Percentiles rank a stretch among this genome's conserved stretches.
Evolutionary conservation across 1,284 basidiomycete species (phyloP).

Genomic region (Apiotrichum montevideense): DNA sequence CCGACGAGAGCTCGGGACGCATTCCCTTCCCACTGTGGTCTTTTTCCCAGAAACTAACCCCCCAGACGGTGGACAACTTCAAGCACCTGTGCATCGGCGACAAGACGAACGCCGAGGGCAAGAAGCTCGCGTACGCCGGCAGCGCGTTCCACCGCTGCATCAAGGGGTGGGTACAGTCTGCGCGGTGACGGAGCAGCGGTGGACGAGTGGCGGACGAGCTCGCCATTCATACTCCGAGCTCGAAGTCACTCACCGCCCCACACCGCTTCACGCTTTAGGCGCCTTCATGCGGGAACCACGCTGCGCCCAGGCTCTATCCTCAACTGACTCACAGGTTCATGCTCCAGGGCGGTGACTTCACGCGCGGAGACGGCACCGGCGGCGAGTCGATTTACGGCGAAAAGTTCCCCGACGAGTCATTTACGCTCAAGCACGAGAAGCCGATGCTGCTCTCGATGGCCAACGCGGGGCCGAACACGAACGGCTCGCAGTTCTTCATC

Average conservation of each 20-base stretch:
- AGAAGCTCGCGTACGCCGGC: constrained; percentile 48
- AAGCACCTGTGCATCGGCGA: constrained; percentile 78
- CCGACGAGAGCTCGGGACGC: too few relatives aligned
- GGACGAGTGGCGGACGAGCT: too few relatives aligned
- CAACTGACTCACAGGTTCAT: constrained; percentile 55
- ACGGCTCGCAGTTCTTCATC: constrained; percentile 57
- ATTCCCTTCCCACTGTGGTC: too few relatives aligned
- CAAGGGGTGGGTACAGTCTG: constrained; percentile 34
- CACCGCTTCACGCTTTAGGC: too few relatives aligned
- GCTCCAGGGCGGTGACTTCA: constrained; percentile 54
- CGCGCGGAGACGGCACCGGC: constrained; percentile 72
- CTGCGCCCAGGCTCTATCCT: too few relatives aligned
- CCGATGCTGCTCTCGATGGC: constrained; percentile 88
- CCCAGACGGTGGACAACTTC: constrained; percentile 75
- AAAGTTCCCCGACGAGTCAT: constrained; percentile 74
- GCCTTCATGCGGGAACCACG: too few relatives aligned
- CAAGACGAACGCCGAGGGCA: constrained; percentile 51
- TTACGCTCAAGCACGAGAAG: constrained; percentile 68
- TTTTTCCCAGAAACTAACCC: too few relatives aligned
- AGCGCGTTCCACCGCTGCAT: constrained; percentile 76
- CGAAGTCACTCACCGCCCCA: too few relatives aligned
- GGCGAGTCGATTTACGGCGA: constrained; percentile 88
- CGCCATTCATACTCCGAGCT: too few relatives aligned
- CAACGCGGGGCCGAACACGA: constrained; percentile 63
- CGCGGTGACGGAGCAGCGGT: background rate